Evolutionary conservation across 768 basidiomycete genomes (phyloP).

Genomic region (Russula virescens): DNA sequence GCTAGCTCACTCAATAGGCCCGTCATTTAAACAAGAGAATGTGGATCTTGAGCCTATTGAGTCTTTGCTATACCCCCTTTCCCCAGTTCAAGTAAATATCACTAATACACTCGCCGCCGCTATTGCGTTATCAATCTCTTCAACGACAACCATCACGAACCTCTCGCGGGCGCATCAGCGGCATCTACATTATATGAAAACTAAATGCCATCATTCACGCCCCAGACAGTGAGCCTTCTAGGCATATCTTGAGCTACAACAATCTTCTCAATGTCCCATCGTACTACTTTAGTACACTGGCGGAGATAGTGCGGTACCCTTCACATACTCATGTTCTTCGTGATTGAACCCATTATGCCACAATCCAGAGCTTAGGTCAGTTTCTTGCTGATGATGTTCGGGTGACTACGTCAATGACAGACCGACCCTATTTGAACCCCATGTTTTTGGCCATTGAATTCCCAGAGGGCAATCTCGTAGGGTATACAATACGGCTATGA

Average conservation of each 20-base stretch:
- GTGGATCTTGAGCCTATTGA: slow-evolving; percentile 42
- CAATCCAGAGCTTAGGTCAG: background rate
- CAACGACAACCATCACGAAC: slow-evolving; percentile 35
- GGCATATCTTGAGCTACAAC: background rate
- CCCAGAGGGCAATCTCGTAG: no score
- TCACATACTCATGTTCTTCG: no score
- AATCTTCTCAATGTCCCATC: background rate
- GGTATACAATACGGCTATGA: no score
- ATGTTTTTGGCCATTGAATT: background rate
- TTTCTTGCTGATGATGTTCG: background rate
- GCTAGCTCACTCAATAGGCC: no score
- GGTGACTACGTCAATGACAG: background rate
- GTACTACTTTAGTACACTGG: background rate
- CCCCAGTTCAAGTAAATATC: no score
- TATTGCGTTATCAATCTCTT: background rate
- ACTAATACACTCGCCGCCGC: no score
- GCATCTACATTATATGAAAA: slow-evolving; percentile 20
- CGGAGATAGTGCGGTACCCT: no score
- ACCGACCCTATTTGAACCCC: background rate
- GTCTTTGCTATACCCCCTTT: no score
- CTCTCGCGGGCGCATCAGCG: slow-evolving; percentile 23
- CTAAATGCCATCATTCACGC: slow-evolving; percentile 40
- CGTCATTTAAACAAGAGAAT: no score
- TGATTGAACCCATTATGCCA: no score
- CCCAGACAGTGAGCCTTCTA: background rate